Base-by-base conservation (phyloP, 192 early-diverging fungal species). In the Umbelopsis sp. region DNA sequence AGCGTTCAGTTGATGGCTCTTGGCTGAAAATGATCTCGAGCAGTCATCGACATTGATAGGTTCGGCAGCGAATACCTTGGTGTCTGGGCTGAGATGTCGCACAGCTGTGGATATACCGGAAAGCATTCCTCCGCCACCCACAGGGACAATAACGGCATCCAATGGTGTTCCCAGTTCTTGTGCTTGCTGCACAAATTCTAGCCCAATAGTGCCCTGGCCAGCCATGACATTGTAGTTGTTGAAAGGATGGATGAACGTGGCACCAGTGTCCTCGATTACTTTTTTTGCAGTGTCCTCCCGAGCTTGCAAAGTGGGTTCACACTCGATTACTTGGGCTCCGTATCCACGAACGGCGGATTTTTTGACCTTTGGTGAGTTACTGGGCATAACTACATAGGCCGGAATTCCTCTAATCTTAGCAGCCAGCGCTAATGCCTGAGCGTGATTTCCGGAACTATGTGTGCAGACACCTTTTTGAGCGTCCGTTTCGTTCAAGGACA, bases 361-460 rank as follows among this genome's bases (percentile, higher is more conserved):
- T 61, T 88, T 88, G 16, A 78, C 72, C 37, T 66, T 23, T n/a
- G 86, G 84, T 11, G 86, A 47, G 25, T 61, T 84, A 2, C 25
- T 67, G 8, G 84, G 85, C 82, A 87, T 84, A 4, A 88, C 82
- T 22, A 88, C 76, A 49, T 74, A 79, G 35, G 78, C 78, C 18
- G 76, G 74, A 20, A 88, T 76, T 2, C 77, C 78, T 45, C 49
- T 69, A 44, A 55, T 20, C 18, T 75, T 53, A 11, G 86, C 86
- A n/a, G 86, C 86, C 22, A 88, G 58, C 15, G 85, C 86, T 6
- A 88, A 46, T 4, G 86, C 86, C 52, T 88, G 86, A 15, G 80
- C 84, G 69, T 85, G 84, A 22, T 85, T 85, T 16, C 84, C 84
- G 13, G 74, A 69, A 5, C 81, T 86, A 69, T 84, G 83, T 12